Evolutionary conservation across 83 land plant genomes (phyloP), one percentile per base, ranked within the genome.

Genomic region (Diphasiastrum complanatum): DNA sequence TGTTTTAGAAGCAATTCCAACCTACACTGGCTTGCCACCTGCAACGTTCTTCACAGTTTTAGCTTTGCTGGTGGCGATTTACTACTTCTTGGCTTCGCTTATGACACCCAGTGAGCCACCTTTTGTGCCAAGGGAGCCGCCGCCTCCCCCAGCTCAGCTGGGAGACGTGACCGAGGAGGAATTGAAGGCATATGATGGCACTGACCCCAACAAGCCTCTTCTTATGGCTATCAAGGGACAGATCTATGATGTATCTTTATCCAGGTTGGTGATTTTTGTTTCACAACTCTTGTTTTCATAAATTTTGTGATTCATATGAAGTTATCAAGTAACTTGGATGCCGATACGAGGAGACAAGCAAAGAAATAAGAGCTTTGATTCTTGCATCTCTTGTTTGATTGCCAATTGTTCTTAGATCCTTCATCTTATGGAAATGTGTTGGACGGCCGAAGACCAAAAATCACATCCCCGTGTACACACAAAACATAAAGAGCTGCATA

Each of bases 171-270:
- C 83, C 1, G 86, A 77, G 41, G 89, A 84, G 43, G 95, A 84
- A 73, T 69, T 90, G 25, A 77, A 51, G 47, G 63, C 29, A 5
- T 90, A 83, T 33, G 97, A 90, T 48, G 97, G 97, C 2, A 45
- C 83, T 16, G 97, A 87, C 51, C 69, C 79, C 30, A 79, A 68
- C 54, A 86, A 84, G 73, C 97, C 97, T 29, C 60, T 87, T 48
- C 83, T 90, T 45, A 90, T 83, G 92, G 93, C 96, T 29, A 90
- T 90, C 79, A 86, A 84, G 75, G 80, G 80, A 28, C 89, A 90
- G 76, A 84, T 90, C 83, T 90, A 90, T 45, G 96, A 90, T 48
- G 96, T 86, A 20, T 79, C 86, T 20, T 80, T 74, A 60, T 81
- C 95, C 78, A 86, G 89, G 89, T 86, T n/a, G n/a, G n/a, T n/a